These are phyloP conservation scores for Kwoniella shivajii DNA, from an alignment of 1,284 basidiomycete genomes.

Conservation along the genomic window DNA sequence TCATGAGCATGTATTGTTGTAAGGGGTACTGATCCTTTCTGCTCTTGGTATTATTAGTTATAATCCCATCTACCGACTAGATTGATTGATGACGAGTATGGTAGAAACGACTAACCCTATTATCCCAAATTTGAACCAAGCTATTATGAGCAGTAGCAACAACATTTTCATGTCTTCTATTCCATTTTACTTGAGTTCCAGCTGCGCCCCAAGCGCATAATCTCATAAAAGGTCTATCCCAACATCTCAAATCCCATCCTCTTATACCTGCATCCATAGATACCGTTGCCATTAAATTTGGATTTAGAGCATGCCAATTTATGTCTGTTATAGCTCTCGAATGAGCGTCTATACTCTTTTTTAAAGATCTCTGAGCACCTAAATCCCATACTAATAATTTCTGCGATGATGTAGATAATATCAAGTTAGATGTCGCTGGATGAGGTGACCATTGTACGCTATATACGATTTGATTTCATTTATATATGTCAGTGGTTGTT, in stretches of 20 bases:
- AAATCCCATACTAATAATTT: constrained; percentile 98
- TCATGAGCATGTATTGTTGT: constrained; percentile 74
- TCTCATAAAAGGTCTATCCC: constrained; percentile 49
- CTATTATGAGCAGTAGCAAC: constrained; percentile 85
- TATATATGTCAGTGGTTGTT: too few species aligned
- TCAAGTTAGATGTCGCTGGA: constrained; percentile 76
- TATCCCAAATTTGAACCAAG: constrained; percentile 60
- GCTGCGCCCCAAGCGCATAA: constrained; percentile 54
- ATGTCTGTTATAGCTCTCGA: constrained; percentile 93
- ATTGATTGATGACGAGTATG: too few species aligned
- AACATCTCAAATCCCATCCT: constrained; percentile 74
- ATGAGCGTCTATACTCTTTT: constrained; percentile 81
- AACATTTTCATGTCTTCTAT: constrained; percentile 77
- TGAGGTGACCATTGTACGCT: constrained; percentile 94
- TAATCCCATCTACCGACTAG: too few species aligned
- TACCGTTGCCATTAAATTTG: constrained; percentile 62
- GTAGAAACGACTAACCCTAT: constrained; percentile 26
- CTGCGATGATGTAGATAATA: constrained; percentile 92
- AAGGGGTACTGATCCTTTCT: constrained; percentile 88
- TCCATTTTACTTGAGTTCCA: constrained; percentile 92
- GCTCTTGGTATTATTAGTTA: too few species aligned
- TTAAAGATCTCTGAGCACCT: constrained; percentile 62
- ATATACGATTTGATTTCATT: too few species aligned
- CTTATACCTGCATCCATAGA: constrained; percentile 57
- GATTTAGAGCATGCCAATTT: constrained; percentile 87